These are phyloP conservation scores for Trebouxia gelatinosa DNA, from an alignment of 163 green algal species.

Conservation along the genomic window DNA sequence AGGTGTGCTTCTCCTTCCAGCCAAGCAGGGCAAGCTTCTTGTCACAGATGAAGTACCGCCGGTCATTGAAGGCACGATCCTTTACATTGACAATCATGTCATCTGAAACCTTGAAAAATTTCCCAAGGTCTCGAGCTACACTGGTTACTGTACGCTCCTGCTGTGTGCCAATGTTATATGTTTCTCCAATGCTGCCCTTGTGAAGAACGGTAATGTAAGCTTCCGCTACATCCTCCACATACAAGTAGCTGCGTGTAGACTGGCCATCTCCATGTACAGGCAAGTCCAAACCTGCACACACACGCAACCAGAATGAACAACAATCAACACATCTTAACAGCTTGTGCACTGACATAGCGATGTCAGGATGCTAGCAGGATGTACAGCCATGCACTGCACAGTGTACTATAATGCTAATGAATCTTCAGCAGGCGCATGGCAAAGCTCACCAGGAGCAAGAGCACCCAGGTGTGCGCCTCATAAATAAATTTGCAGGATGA, in stretches of 20 bases:
- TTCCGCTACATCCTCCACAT: conserved; percentile 91
- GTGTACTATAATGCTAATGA: neutral
- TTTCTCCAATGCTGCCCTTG: conserved; percentile 64
- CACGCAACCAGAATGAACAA: too few relatives aligned
- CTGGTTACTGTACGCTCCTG: conserved; percentile 88
- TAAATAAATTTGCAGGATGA: conserved; percentile 77
- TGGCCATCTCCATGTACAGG: conserved; percentile 39
- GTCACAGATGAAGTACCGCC: conserved; percentile 90
- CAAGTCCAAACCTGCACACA: conserved; percentile 16
- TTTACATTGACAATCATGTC: conserved; percentile 74
- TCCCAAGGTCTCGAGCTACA: conserved; percentile 78
- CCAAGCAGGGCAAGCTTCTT: conserved; percentile 76
- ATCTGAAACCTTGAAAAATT: conserved; percentile 37
- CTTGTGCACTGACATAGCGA: too few relatives aligned
- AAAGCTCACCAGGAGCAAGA: neutral
- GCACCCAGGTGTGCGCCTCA: conserved; percentile 40
- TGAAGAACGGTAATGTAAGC: conserved; percentile 89
- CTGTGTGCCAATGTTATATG: conserved; percentile 98
- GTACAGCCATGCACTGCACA: neutral
- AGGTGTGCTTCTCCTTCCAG: conserved; percentile 82
- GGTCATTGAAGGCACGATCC: conserved; percentile 94
- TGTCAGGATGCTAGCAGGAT: neutral
- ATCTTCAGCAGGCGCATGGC: neutral
- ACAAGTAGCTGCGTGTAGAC: conserved; percentile 77
- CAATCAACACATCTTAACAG: too few relatives aligned